Conservation (phyloP, 2,329 filamentous ascomycete species). For the Alternaria sp. region DNA sequence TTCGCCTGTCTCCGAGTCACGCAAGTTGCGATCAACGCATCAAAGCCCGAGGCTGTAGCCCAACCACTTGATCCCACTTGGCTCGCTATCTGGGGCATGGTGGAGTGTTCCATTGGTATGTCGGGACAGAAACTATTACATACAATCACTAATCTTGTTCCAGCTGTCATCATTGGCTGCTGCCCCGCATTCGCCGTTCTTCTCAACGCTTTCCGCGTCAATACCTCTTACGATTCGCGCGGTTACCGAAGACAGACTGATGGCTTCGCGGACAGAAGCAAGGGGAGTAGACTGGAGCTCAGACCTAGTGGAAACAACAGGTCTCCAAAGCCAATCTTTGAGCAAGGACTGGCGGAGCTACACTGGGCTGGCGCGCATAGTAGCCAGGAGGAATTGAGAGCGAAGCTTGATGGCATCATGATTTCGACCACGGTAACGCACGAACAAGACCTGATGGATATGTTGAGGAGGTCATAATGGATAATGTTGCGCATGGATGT, state of each 20-base stretch:
- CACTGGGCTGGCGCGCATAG: conserved; percentile 8
- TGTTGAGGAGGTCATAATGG: not conserved
- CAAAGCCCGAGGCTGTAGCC: conserved; percentile 24
- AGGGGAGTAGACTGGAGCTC: not conserved
- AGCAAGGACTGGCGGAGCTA: not conserved
- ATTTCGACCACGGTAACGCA: conserved; percentile 3
- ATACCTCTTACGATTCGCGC: conserved; percentile 2
- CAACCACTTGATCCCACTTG: conserved; percentile 31
- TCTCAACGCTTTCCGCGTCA: conserved; percentile 4
- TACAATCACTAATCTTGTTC: not conserved
- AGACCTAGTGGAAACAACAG: not conserved
- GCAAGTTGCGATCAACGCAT: conserved; percentile 35
- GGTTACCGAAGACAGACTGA: conserved; percentile 6
- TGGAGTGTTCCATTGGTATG: conserved; percentile 40
- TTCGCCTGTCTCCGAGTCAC: conserved; percentile 30
- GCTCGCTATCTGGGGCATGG: conserved; percentile 44
- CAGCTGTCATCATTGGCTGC: conserved; percentile 25
- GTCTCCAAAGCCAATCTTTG: not conserved
- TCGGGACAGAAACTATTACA: not conserved
- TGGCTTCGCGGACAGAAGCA: not conserved
- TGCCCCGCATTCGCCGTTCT: conserved; percentile 21
- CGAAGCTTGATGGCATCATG: conserved; percentile 5
- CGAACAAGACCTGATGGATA: not conserved
- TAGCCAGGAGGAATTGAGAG: conserved; percentile 15
- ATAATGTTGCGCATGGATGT: not conserved